Evolutionary conservation across 164 flowering plant genomes (phyloP).

Genomic region (Tetrastigma voinierianum): DNA sequence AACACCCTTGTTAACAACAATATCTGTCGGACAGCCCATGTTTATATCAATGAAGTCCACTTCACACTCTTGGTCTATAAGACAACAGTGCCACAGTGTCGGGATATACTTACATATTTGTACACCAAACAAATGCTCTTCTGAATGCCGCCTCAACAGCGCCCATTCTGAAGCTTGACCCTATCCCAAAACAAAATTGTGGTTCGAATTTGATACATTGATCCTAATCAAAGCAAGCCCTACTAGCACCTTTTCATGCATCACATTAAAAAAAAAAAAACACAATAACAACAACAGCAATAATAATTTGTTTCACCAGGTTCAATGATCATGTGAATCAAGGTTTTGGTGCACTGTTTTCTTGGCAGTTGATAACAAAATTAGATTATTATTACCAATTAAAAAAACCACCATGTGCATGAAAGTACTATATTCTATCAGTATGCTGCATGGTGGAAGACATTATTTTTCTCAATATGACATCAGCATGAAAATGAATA

Average conservation of each 20-base stretch:
- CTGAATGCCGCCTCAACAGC: constrained; percentile 80
- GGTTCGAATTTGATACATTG: constrained; percentile 2
- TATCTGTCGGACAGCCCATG: constrained; percentile 98
- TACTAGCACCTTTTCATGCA: too few relatives aligned
- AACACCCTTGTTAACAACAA: constrained; percentile 94
- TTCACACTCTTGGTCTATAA: constrained; percentile 74
- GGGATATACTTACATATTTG: constrained; percentile 96
- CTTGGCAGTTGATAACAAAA: too few relatives aligned
- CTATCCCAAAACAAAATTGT: constrained; percentile 29
- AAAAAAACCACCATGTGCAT: not conserved
- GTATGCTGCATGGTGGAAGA: not conserved
- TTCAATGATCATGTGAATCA: too few relatives aligned
- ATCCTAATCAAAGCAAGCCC: too few relatives aligned
- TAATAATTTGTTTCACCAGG: too few relatives aligned
- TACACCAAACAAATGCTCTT: constrained; percentile 92
- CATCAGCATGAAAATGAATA: not conserved
- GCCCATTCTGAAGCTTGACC: constrained; percentile 99
- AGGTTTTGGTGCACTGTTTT: too few relatives aligned
- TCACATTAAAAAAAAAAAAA: too few relatives aligned
- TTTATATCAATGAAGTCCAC: constrained; percentile 97
- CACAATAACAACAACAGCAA: too few relatives aligned
- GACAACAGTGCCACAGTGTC: constrained; percentile 87
- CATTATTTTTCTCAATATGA: too few relatives aligned
- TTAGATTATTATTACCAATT: too few relatives aligned
- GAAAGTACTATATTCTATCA: not conserved